Base-by-base conservation (phyloP, 2,329 filamentous ascomycete genomes). In the Paramyrothecium roridum region DNA sequence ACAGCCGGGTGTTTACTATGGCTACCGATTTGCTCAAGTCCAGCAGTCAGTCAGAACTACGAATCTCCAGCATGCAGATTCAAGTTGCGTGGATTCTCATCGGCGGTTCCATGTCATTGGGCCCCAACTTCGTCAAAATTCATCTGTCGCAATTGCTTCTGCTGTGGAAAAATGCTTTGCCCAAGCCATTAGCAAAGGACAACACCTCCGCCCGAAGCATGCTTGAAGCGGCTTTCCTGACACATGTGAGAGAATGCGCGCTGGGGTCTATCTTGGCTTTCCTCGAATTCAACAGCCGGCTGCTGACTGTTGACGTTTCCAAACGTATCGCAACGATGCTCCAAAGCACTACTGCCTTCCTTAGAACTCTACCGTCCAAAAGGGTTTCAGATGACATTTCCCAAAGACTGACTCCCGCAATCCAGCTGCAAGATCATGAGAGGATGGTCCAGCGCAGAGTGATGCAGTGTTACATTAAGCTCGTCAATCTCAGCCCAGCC, bases 1-100 rank as follows among this genome's bases (percentile, higher is more conserved):
- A 96, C 70, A 96, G 93, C 57, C 85, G 91, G 33, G 90, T 98
- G 13, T 81, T 98, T 56, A 89, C 90, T 8, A 92, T 97, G 77
- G 93, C 95, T 1, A 98, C 93, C 0, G 90, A 91, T 43, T 78
- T 99, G 26, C 81, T 99, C 43, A 99, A 99, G 72, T 93, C 89
- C 0, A 97, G 92, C 69, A 88, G 92, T 48, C 91, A 91, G 67
- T 95, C 91, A 1, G 93, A 99, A 68, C 78, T 99, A 53, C 87
- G 93, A 26, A 86, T 95, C 37, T 96, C 95, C 8, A 91, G 91
- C 65, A 96, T 92, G 1, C 95, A 99, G 67, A 92, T 99, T 22
- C 95, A 99, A 69, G 93, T 99, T 2, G 95, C 95, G 6, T 99
- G 95, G 93, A 96, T 96, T 50, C 78, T 99, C 55, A 96, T 99